A percentile compares a stretch with the other conserved stretches of the same genome.
phyloP scores from a whole-genome alignment of 768 basidiomycete genomes.

The Phaeotremella skinneri region DNA sequence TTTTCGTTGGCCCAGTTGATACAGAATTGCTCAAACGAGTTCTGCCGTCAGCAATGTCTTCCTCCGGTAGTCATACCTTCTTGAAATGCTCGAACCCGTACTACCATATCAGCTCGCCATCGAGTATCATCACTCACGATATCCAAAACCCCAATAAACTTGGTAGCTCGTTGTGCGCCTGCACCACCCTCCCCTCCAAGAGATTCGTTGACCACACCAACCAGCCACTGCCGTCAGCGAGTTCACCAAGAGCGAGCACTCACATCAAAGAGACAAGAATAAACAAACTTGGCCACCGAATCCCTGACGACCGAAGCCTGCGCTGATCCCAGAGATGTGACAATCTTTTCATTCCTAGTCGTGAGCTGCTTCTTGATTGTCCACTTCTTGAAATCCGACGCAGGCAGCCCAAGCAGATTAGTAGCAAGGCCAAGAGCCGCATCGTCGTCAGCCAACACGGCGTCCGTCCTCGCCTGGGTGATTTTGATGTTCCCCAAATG shows the following conservation, averaged over 20 bases:
- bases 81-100: constrained; percentile 97
- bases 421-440: constrained; percentile 75
- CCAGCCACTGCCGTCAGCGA: constrained; percentile 64
- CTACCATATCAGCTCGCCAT: constrained; percentile 11
- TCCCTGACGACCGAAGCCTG: constrained; percentile 94
- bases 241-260: constrained; percentile 13
- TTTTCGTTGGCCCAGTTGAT: constrained; percentile 96
- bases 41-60: constrained; percentile 30
- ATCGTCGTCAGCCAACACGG: constrained; percentile 78
- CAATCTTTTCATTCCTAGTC: constrained; percentile 92
- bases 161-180: constrained; percentile 83
- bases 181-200: constrained; percentile 92
- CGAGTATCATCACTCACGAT: constrained; percentile 54
- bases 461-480: constrained; percentile 73
- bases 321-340: constrained; percentile 75
- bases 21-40: constrained; percentile 81
- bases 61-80: constrained; percentile 54
- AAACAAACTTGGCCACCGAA: constrained; percentile 96
- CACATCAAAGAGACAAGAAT: constrained; percentile 90
- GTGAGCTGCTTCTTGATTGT: constrained; percentile 95
- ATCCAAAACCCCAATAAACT: constrained; percentile 99
- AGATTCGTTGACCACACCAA: constrained; percentile 94
- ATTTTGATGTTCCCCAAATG: constrained; percentile 99
- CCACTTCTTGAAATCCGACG: constrained; percentile 97
- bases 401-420: constrained; percentile 81